Conservation (phyloP, 169 alveolate species). For the Eimeria praecox region DNA sequence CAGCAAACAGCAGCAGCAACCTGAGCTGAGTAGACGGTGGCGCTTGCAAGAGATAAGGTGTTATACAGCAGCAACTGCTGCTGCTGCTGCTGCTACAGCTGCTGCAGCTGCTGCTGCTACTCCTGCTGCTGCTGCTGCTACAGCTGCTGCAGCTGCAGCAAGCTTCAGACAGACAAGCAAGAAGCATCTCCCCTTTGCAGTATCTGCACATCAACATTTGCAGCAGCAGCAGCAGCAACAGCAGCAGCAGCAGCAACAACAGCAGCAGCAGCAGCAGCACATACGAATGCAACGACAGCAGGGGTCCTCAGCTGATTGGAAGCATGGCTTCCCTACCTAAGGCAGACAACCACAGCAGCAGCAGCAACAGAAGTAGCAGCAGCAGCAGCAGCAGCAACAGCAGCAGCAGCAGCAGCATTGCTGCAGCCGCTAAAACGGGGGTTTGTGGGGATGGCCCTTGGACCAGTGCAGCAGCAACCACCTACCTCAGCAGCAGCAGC, state of each 20-base stretch:
- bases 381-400: constrained; percentile 3
- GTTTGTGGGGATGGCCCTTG: background rate
- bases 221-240: too few species aligned
- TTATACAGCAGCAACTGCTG: background rate
- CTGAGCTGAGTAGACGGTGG: background rate
- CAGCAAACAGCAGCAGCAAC: background rate
- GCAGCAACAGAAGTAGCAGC: background rate
- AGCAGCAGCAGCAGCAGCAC: background rate
- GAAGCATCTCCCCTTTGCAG: background rate
- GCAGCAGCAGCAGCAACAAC: background rate
- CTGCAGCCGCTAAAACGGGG: background rate
- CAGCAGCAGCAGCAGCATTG: background rate
- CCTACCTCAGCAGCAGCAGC: background rate
- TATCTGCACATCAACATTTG: background rate
- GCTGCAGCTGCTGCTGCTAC: background rate
- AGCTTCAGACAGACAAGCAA: background rate
- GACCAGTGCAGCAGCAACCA: constrained; percentile 5
- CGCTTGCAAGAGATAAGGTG: background rate
- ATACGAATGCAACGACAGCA: background rate
- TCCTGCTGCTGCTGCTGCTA: constrained; percentile 8
- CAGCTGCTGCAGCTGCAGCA: constrained; percentile 27
- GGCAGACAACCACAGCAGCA: background rate
- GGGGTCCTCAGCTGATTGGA: background rate
- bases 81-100: constrained; percentile 27
- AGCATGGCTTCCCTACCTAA: constrained; percentile 9